Percentiles rank a stretch among this genome's conserved stretches.
Evolutionary conservation across 2,329 filamentous ascomycete genomes (phyloP).

Genomic region (Neopestalotiopsis rosae): DNA sequence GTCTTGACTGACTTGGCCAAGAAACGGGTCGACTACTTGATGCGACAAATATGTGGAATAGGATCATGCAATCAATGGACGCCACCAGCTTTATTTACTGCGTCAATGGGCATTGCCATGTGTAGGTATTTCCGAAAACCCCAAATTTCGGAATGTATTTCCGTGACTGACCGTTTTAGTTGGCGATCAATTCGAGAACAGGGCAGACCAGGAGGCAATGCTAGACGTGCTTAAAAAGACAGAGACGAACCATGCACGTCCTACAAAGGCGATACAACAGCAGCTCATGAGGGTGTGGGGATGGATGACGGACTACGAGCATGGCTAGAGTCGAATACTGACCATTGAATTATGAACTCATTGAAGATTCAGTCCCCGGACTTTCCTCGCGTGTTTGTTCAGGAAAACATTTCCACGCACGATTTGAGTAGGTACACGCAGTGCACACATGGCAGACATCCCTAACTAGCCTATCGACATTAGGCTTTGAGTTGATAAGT

Average conservation of each 20-base stretch:
- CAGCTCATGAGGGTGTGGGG: constrained; percentile 56
- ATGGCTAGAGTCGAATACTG: constrained; percentile 18
- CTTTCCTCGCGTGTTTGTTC: neutral
- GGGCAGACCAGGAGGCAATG: constrained; percentile 52
- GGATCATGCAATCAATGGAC: constrained; percentile 60
- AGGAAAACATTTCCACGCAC: neutral
- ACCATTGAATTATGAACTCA: constrained; percentile 2
- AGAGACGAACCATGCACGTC: constrained; percentile 57
- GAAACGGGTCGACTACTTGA: constrained; percentile 49
- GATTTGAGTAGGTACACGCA: neutral
- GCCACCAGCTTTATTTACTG: constrained; percentile 61
- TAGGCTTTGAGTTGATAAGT: neutral
- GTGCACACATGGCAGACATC: neutral
- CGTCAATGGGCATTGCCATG: constrained; percentile 59
- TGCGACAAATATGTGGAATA: constrained; percentile 63
- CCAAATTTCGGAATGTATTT: neutral
- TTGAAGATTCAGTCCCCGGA: neutral
- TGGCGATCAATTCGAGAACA: constrained; percentile 55
- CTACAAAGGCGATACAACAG: constrained; percentile 52
- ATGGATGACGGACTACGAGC: constrained; percentile 39
- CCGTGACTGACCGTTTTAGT: constrained; percentile 29
- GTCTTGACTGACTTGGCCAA: constrained; percentile 31
- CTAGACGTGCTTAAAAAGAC: constrained; percentile 52
- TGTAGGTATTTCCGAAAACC: constrained; percentile 42
- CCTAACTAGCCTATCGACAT: neutral